Percentiles rank a stretch among this genome's conserved stretches.
Conservation (phyloP, 2,329 filamentous ascomycete genomes). For the Neofusicoccum sp. region DNA sequence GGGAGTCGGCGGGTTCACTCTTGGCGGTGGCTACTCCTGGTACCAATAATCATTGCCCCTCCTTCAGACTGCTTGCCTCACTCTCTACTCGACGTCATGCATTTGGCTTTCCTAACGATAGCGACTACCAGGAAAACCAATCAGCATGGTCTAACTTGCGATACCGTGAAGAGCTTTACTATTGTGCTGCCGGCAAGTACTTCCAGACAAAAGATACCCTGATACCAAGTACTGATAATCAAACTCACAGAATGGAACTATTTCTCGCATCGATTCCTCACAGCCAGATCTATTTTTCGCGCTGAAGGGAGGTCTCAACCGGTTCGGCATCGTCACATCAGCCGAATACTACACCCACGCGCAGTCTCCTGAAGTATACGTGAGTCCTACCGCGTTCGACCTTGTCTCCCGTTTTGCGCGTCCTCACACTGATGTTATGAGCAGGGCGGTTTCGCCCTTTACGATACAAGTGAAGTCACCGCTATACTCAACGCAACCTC, state of each 20-base stretch:
- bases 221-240: not conserved
- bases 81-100: too few species aligned
- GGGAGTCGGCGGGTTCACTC: not conserved
- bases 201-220: too few species aligned
- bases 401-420: too few species aligned
- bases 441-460: too few species aligned
- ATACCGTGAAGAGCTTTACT: not conserved
- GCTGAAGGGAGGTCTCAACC: slow-evolving; percentile 37
- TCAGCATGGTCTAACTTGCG: not conserved
- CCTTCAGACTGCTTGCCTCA: too few species aligned
- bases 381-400: too few species aligned
- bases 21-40: slow-evolving; percentile 3
- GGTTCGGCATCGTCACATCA: slow-evolving; percentile 38
- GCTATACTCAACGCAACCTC: too few species aligned
- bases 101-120: too few species aligned
- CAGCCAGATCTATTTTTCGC: slow-evolving; percentile 32
- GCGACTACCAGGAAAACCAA: not conserved
- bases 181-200: not conserved
- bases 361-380: not conserved
- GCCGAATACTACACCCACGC: not conserved
- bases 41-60: too few species aligned
- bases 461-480: too few species aligned
- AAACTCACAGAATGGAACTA: not conserved
- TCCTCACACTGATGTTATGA: too few species aligned
- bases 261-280: not conserved